These are phyloP conservation scores for Choiromyces venosus DNA, from an alignment of 495 filamentous ascomycete species.

Conservation along the genomic window DNA sequence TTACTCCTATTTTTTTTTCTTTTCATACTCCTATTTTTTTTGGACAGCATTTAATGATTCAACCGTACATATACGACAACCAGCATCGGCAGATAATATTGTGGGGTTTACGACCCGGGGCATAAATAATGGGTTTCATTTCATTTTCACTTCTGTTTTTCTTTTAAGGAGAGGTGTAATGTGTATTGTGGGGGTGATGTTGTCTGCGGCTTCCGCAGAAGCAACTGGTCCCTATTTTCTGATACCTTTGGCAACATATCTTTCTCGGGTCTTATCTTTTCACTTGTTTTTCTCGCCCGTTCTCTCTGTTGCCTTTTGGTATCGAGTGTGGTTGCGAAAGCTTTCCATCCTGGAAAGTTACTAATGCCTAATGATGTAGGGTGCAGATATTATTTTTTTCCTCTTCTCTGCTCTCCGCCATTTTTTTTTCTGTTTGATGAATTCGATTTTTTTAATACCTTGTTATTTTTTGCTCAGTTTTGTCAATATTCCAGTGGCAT, in stretches of 20 bases:
- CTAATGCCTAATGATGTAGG: constrained; percentile 33
- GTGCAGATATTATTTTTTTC: constrained; percentile 12
- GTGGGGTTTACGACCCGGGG: background rate
- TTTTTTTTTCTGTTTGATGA: constrained; percentile 1
- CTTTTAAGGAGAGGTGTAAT: background rate
- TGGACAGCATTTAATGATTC: constrained; percentile 8
- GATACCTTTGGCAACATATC: background rate
- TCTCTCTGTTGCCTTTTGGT: background rate
- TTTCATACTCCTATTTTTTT: constrained; percentile 26
- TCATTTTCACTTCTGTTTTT: constrained; percentile 2
- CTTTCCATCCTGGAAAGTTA: background rate
- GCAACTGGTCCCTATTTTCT: background rate
- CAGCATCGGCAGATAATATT: constrained; percentile 1
- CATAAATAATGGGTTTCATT: constrained; percentile 4
- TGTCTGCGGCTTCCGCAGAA: background rate
- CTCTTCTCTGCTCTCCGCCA: constrained; percentile 2
- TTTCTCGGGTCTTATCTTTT: background rate
- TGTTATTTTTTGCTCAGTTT: constrained; percentile 22
- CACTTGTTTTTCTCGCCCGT: background rate
- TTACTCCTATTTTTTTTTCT: constrained; percentile 18
- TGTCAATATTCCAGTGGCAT: constrained; percentile 3
- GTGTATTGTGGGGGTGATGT: background rate
- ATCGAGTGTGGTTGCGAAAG: background rate
- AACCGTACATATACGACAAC: constrained; percentile 2
- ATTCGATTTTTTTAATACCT: constrained; percentile 13